These are phyloP conservation scores for Cardiospermum halicacabum DNA, from an alignment of 345 rosid genomes.

Conservation along the genomic window DNA sequence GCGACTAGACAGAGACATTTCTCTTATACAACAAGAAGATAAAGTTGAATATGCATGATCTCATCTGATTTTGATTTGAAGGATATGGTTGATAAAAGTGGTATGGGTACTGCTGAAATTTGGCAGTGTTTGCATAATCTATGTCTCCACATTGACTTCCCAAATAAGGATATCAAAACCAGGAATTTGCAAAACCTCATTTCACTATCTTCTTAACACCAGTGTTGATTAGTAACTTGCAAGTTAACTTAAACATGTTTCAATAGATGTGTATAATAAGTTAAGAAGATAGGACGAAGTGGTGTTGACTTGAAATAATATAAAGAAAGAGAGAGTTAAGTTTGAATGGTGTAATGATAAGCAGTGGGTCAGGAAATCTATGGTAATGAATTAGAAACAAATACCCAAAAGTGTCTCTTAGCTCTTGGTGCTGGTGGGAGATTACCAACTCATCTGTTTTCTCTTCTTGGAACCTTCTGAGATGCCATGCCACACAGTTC, in stretches of 20 bases:
- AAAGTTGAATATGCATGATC: background rate
- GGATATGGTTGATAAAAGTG: background rate
- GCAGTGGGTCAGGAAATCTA: constrained; percentile 28
- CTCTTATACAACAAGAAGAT: background rate
- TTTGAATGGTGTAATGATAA: constrained; percentile 13
- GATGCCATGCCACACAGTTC: too few species aligned
- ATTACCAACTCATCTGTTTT: too few species aligned
- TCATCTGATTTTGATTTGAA: too few species aligned
- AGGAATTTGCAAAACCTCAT: background rate
- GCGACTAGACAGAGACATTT: background rate
- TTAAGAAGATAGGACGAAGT: too few species aligned
- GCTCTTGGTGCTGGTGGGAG: constrained; percentile 38
- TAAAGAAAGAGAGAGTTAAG: too few species aligned
- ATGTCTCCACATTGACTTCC: background rate
- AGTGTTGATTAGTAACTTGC: too few species aligned
- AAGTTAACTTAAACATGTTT: too few species aligned
- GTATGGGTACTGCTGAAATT: background rate
- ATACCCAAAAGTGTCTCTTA: constrained; percentile 32
- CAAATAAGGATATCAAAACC: background rate
- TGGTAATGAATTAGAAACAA: constrained; percentile 30
- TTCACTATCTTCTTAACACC: background rate
- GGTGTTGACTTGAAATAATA: too few species aligned
- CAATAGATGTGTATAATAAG: too few species aligned
- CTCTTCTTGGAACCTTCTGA: constrained; percentile 40
- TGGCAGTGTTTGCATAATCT: background rate